Percentiles rank a stretch among this genome's conserved stretches.
Conservation (phyloP, 331 rosid species). For the Malus hybrid region DNA sequence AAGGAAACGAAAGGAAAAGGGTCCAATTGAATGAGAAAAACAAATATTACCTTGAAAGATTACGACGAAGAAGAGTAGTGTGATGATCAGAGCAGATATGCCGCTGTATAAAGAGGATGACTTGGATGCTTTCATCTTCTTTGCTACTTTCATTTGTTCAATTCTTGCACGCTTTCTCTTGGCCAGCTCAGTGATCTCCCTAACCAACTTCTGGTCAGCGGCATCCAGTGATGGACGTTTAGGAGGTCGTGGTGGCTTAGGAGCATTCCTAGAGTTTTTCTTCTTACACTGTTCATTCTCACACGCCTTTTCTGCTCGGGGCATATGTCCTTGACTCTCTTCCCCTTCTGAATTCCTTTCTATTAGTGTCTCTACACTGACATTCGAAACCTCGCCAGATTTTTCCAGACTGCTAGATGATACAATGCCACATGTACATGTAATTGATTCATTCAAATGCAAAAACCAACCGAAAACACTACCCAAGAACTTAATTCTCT, state of each 20-base stretch:
- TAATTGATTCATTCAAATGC: constrained; percentile 21
- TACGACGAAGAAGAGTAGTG: constrained; percentile 46
- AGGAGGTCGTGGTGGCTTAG: constrained; percentile 71
- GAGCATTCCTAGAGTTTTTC: constrained; percentile 38
- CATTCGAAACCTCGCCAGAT: constrained; percentile 11
- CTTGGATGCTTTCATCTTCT: constrained; percentile 47
- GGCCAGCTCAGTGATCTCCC: constrained; percentile 56
- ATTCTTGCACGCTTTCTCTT: constrained; percentile 61
- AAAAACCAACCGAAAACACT: constrained; percentile 25
- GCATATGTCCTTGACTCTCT: constrained; percentile 12
- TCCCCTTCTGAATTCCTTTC: constrained; percentile 24
- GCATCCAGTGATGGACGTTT: constrained; percentile 61
- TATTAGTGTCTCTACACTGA: constrained; percentile 23
- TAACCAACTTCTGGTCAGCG: constrained; percentile 51
- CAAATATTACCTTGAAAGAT: constrained; percentile 46
- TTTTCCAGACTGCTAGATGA: constrained; percentile 24
- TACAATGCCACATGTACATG: constrained; percentile 22
- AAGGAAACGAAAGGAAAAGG: not conserved
- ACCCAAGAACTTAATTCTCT: constrained; percentile 9
- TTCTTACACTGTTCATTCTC: constrained; percentile 27
- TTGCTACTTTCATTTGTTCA: constrained; percentile 44
- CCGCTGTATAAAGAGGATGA: constrained; percentile 25
- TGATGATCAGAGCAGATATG: constrained; percentile 53
- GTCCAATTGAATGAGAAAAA: not conserved
- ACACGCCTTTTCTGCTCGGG: constrained; percentile 7